Base-by-base conservation (phyloP, 2,329 filamentous ascomycete genomes). In the Beauveria caledonica region DNA sequence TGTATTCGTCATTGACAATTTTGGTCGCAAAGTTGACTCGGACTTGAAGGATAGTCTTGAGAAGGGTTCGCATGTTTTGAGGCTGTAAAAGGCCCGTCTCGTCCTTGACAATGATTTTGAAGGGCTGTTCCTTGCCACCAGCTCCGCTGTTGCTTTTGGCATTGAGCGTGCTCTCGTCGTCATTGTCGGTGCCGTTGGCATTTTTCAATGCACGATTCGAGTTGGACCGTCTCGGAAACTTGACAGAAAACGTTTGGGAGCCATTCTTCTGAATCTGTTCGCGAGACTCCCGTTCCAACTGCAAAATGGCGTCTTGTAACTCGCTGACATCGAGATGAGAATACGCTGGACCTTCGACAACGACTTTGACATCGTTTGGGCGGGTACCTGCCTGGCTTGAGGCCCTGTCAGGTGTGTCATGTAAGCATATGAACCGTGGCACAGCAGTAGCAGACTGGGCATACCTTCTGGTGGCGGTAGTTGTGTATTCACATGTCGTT, bases 401-500 rank as follows among this genome's bases (percentile, higher is more conserved):
- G 6, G 59, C 17, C 15, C 53, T 58, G 17, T 8, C 27, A n/a
- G 5, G 7, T 5, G 7, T 6, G 13, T 5, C 3, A 23, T 27
- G 21, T 60, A 4, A 56, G 51, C n/a, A 15, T 6, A 42, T 21
- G 44, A 15, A 17, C 49, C 7, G 8, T 10, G 17, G 59, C 13
- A 27, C 45, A 15, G 57, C 51, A 52, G 17, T 33, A 40, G 33
- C 11, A 19, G 33, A 57, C 6, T 48, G 13, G n/a, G 27, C 53
- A 25, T 62, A 68, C 68, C 64, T 67, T 57, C 67, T 71, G n/a
- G 61, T 53, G 15, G 54, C 46, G 40, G 68, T 66, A 27, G 60
- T 58, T 29, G 62, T 67, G 60, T 83, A 83, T 63, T 80, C 74
- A 67, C 80, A 83, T 7, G 71, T 65, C 1, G 80, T 80, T 57